Evolutionary conservation across 805 yeast genomes (phyloP).

Genomic region (Metschnikowia lunata): DNA sequence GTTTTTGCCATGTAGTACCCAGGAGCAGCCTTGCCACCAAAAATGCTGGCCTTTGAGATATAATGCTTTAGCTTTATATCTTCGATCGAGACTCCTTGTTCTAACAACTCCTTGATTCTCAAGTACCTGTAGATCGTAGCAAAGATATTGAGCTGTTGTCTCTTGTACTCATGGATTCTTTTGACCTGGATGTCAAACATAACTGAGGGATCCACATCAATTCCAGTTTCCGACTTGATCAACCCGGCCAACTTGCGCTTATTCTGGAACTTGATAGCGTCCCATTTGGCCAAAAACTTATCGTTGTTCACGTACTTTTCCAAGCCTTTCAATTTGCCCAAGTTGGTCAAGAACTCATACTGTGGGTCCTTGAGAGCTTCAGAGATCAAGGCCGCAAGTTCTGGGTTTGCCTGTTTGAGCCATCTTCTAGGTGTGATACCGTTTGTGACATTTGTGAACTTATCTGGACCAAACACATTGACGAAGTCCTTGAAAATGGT

Average conservation of each 20-base stretch:
- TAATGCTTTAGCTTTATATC: conserved; percentile 56
- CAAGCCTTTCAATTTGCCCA: conserved; percentile 61
- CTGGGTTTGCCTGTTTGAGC: conserved; percentile 91
- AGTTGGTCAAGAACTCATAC: conserved; percentile 63
- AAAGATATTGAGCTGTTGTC: conserved; percentile 89
- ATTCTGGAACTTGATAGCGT: conserved; percentile 61
- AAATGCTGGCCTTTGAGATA: conserved; percentile 71
- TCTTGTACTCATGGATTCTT: conserved; percentile 92
- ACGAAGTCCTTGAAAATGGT: conserved; percentile 91
- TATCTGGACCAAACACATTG: conserved; percentile 70
- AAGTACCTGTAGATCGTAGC: conserved; percentile 84
- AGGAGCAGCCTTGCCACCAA: conserved; percentile 98
- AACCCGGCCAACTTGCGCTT: conserved; percentile 63
- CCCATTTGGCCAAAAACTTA: conserved; percentile 68
- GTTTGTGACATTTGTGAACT: conserved; percentile 88
- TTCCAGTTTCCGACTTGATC: conserved; percentile 59
- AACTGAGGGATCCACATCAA: conserved; percentile 66
- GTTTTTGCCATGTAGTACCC: conserved; percentile 94
- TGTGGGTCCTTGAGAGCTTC: conserved; percentile 60
- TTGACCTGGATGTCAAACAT: conserved; percentile 90
- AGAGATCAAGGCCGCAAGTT: conserved; percentile 67
- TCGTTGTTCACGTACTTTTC: conserved; percentile 65
- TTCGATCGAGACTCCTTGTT: conserved; percentile 39
- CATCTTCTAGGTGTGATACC: conserved; percentile 97
- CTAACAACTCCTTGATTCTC: conserved; percentile 62